Conservation (phyloP, 78 protist species). For the Protostelium mycophagum region DNA sequence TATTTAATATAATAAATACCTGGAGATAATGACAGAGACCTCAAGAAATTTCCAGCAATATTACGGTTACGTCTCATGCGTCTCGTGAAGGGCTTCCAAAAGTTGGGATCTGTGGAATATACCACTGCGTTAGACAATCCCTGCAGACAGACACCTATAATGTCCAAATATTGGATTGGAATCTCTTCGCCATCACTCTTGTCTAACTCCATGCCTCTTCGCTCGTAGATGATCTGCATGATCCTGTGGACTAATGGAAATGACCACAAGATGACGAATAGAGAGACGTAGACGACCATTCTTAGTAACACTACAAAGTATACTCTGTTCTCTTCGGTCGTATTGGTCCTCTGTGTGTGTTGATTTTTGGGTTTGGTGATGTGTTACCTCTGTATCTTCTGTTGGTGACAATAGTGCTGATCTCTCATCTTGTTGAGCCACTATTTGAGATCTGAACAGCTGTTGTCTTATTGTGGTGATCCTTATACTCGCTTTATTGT, state of each 20-base stretch:
- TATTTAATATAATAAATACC: too few species aligned
- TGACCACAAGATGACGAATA: background rate
- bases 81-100: background rate
- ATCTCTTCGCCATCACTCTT: background rate
- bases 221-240: background rate
- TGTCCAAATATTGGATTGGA: conserved; percentile 9
- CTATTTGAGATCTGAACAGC: too few species aligned
- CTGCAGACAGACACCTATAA: conserved; percentile 33
- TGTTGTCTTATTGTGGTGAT: background rate
- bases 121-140: conserved; percentile 55
- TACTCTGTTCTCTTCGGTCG: background rate
- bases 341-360: background rate
- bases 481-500: background rate
- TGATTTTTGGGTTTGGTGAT: too few species aligned
- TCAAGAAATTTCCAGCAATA: too few species aligned
- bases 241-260: background rate
- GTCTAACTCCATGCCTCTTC: too few species aligned
- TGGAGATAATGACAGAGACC: too few species aligned
- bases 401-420: too few species aligned
- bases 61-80: background rate
- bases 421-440: background rate
- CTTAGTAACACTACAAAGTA: background rate
- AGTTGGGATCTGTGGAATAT: conserved; percentile 38
- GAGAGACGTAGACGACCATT: background rate
- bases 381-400: too few species aligned